Conservation (phyloP, 2,329 filamentous ascomycete species). For the Botrytis pseudocinerea region DNA sequence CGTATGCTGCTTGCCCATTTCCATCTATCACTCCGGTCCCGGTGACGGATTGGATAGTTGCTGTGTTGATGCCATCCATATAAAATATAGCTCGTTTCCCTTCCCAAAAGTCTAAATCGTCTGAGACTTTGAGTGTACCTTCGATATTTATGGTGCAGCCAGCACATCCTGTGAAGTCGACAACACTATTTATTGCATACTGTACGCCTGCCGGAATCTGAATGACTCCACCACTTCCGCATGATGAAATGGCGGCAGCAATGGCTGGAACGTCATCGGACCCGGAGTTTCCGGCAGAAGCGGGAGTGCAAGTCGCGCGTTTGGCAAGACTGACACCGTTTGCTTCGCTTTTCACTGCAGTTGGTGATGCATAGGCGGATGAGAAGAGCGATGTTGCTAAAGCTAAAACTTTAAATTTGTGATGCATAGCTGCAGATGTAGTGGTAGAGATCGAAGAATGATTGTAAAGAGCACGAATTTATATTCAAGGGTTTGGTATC, state of each 20-base stretch:
- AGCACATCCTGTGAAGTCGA: conserved; percentile 46
- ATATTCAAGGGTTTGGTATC: not conserved
- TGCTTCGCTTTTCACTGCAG: not conserved
- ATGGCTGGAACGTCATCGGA: conserved; percentile 49
- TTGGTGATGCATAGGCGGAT: not conserved
- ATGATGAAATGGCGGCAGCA: conserved; percentile 43
- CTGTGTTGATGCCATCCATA: conserved; percentile 43
- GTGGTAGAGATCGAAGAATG: not conserved
- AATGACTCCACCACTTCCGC: conserved; percentile 48
- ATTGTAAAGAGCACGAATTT: not conserved
- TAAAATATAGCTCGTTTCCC: conserved; percentile 45
- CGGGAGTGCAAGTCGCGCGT: conserved; percentile 33
- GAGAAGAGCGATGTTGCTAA: conserved; percentile 6
- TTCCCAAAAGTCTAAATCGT: conserved; percentile 46
- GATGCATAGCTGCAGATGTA: not conserved
- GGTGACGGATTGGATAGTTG: conserved; percentile 45
- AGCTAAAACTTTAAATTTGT: not conserved
- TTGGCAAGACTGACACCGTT: conserved; percentile 23
- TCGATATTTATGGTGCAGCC: conserved; percentile 51
- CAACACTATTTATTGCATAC: conserved; percentile 47
- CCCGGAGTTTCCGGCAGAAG: conserved; percentile 29
- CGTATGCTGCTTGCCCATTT: conserved; percentile 48
- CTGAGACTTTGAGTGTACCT: conserved; percentile 45
- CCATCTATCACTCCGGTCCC: conserved; percentile 49
- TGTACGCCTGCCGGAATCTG: conserved; percentile 46